Evolutionary conservation across 1,284 basidiomycete genomes (phyloP), one percentile per base, ranked within the genome.

Genomic region (Puccinia polysora): DNA sequence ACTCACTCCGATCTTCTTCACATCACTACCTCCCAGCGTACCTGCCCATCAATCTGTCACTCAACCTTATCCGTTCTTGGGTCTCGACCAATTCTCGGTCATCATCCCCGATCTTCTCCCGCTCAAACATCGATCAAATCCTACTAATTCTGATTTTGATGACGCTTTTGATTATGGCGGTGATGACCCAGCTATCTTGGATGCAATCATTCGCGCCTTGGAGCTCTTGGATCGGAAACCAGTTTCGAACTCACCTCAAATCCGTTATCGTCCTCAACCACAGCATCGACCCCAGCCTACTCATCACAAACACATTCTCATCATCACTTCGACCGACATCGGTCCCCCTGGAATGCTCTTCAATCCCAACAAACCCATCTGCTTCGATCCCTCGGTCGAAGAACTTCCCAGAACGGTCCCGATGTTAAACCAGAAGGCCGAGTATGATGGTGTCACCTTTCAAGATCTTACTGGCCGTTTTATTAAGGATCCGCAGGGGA

Each of bases 401-500:
- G 64, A 65, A 25, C 28, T 65, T 12, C 64, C 64, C 12, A 53
- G 23, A 53, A 65, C 45, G 4, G 20, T 65, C 10, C 64, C 64
- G 1, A 38, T 65, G 18, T 40, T 53, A 12, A 65, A 65, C 34
- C 32, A 43, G 18, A 55, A 32, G 14, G 64, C 50, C 55, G 49
- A 65, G 55, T 65, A 65, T 55, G 64, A 65, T 65, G 36, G 23
- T 18, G 45, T 65, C 50, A 65, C 50, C 40, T 58, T 55, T 30
- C 36, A 56, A 20, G 65, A 68, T 58, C 53, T 68, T n/a, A 20
- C 50, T 36, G 65, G 65, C 20, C 34, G 53, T 25, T 68, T 28
- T 30, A 10, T 38, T 8, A 55, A 58, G 47, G 65, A 68, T 58
- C n/a, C 8, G 15, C 50, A 56, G 47, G 65, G 65, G 38, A 55